Evolutionary conservation across 2,329 filamentous ascomycete genomes (phyloP).

Genomic region (Emergomyces orientalis): DNA sequence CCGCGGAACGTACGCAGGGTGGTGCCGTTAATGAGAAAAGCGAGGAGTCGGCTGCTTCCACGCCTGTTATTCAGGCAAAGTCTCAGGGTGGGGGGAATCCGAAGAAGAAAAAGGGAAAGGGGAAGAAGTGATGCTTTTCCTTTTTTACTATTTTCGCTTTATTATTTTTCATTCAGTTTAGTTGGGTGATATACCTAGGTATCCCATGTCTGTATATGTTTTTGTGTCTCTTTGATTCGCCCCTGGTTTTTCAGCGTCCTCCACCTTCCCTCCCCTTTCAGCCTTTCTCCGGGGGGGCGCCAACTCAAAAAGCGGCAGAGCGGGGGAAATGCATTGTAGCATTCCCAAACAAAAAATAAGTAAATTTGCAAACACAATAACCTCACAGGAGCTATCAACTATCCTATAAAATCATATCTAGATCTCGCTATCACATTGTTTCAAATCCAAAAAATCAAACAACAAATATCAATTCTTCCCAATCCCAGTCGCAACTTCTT

Average conservation of each 20-base stretch:
- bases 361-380: too few species aligned
- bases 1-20: slow-evolving; percentile 71
- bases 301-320: too few species aligned
- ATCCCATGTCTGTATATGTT: not conserved
- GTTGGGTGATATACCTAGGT: not conserved
- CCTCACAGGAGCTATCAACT: too few species aligned
- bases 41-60: slow-evolving; percentile 42
- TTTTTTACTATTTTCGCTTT: not conserved
- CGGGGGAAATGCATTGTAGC: too few species aligned
- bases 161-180: not conserved
- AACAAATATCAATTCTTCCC: too few species aligned
- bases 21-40: slow-evolving; percentile 66
- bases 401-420: too few species aligned
- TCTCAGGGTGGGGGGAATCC: slow-evolving; percentile 27
- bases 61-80: slow-evolving; percentile 22
- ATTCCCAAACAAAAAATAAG: too few species aligned
- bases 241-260: not conserved
- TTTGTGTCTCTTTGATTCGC: not conserved
- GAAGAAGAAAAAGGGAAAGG: slow-evolving; percentile 44
- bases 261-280: not conserved
- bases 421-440: too few species aligned
- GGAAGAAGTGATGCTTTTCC: slow-evolving; percentile 32
- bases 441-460: too few species aligned
- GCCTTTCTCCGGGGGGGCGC: not conserved
- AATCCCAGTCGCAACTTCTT: too few species aligned